Evolutionary conservation across 2,329 filamentous ascomycete species (phyloP).

Genomic region (Ophiostoma angusticollis): DNA sequence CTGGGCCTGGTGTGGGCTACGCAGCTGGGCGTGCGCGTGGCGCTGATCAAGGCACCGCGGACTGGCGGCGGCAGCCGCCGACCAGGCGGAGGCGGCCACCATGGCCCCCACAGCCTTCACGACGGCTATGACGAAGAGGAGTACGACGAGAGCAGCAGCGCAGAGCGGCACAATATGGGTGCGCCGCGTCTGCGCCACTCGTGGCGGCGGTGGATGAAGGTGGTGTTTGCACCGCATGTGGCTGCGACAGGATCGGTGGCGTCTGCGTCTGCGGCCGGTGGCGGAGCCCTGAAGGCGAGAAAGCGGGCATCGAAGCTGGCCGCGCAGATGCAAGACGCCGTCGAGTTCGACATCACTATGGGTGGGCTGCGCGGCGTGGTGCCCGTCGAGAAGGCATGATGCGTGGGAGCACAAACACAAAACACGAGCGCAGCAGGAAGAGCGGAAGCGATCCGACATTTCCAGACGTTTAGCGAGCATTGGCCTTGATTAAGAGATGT

Average conservation of each 20-base stretch:
- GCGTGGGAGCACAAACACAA: neutral
- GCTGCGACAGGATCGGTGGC: slow-evolving; percentile 32
- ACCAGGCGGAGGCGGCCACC: slow-evolving; percentile 22
- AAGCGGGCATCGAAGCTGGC: slow-evolving; percentile 13
- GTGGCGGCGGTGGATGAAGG: slow-evolving; percentile 69
- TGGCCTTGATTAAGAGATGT: too few relatives aligned
- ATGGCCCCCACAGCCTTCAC: too few relatives aligned
- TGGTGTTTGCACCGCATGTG: slow-evolving; percentile 79
- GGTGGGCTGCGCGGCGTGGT: slow-evolving; percentile 38
- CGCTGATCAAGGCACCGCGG: slow-evolving; percentile 56
- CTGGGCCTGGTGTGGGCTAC: slow-evolving; percentile 85
- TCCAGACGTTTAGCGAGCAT: too few relatives aligned
- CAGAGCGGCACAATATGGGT: slow-evolving; percentile 26
- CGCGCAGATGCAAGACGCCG: slow-evolving; percentile 27
- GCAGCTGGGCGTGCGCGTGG: slow-evolving; percentile 72
- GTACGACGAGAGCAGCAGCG: slow-evolving; percentile 19
- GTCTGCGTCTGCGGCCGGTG: too few relatives aligned
- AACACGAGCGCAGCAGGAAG: neutral
- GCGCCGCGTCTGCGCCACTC: slow-evolving; percentile 14
- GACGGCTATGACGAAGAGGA: slow-evolving; percentile 6
- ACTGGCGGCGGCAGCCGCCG: slow-evolving; percentile 25
- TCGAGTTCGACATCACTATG: slow-evolving; percentile 64
- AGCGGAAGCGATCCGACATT: neutral
- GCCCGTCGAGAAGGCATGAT: neutral
- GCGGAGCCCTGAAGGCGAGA: too few relatives aligned